Evolutionary conservation across 768 basidiomycete genomes (phyloP).

Genomic region (Podaxis pistillaris): DNA sequence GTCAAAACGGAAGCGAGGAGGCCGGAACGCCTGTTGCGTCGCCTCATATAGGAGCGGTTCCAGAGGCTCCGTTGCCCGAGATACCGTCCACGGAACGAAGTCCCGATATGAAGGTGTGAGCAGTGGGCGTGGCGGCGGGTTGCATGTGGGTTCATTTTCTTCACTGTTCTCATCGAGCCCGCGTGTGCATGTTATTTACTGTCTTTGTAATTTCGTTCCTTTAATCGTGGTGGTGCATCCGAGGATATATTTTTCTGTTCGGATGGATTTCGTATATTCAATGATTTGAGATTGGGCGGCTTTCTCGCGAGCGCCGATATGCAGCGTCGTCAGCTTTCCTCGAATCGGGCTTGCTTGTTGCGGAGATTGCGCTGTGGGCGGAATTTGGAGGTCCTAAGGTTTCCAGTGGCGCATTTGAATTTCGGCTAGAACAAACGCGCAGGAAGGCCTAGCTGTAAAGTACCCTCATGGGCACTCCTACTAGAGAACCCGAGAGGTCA

Average conservation of each 20-base stretch:
- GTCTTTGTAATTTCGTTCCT: neutral
- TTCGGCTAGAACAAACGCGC: no score
- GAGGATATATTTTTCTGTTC: neutral
- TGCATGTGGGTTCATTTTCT: neutral
- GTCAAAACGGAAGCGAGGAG: conserved; percentile 2
- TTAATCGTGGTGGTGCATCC: neutral
- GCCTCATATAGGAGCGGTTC: neutral
- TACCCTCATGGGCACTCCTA: no score
- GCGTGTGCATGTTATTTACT: neutral
- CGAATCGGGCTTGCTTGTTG: no score
- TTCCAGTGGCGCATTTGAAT: no score
- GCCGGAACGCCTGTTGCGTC: neutral
- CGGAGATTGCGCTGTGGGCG: no score
- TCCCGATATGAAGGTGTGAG: conserved; percentile 4
- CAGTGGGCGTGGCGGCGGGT: neutral
- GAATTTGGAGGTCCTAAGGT: no score
- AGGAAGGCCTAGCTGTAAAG: no score
- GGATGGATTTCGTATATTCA: neutral
- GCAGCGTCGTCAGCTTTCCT: no score
- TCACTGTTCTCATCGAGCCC: neutral
- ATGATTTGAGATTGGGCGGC: neutral
- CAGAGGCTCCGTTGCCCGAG: neutral
- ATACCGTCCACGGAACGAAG: neutral
- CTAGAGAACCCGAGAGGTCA: neutral
- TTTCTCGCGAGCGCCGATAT: neutral